Percentiles rank a stretch among this genome's conserved stretches.
Conservation (phyloP, 371 early-diverging fungal genomes). For the Nematocida sp. region DNA sequence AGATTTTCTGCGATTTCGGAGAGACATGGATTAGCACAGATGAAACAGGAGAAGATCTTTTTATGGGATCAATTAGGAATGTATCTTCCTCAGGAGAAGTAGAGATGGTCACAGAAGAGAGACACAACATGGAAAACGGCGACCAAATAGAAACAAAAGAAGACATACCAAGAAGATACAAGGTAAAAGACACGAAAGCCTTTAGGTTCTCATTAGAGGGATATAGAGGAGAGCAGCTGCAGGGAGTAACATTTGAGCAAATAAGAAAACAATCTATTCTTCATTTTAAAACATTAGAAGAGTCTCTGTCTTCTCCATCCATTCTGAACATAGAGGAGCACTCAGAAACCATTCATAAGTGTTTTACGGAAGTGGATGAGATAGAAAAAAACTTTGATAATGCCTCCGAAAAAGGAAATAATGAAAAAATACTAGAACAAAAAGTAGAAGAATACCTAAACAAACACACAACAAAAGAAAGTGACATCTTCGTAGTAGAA, state of each 20-base stretch:
- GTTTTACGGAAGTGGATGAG: slow-evolving; percentile 13
- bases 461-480: background rate
- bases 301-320: slow-evolving; percentile 40
- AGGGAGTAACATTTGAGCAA: slow-evolving; percentile 53
- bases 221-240: slow-evolving; percentile 37
- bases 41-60: slow-evolving; percentile 83
- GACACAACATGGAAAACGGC: slow-evolving; percentile 65
- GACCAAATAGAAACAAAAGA: slow-evolving; percentile 62
- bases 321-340: background rate
- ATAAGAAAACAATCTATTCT: slow-evolving; percentile 45
- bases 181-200: slow-evolving; percentile 56
- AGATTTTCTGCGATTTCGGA: slow-evolving; percentile 92
- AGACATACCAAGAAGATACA: slow-evolving; percentile 25
- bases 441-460: background rate
- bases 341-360: slow-evolving; percentile 15
- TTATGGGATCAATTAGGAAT: slow-evolving; percentile 83
- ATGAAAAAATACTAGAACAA: background rate
- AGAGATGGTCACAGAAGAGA: slow-evolving; percentile 61
- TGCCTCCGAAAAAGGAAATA: background rate
- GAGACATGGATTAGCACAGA: slow-evolving; percentile 78
- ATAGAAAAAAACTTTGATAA: background rate
- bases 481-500: background rate
- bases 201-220: slow-evolving; percentile 51
- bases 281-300: slow-evolving; percentile 47
- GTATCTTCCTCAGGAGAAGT: slow-evolving; percentile 70